A percentile compares a stretch with the other conserved stretches of the same genome.
phyloP scores from a whole-genome alignment of 192 early-diverging fungal species.

The Piromyces sp. region DNA sequence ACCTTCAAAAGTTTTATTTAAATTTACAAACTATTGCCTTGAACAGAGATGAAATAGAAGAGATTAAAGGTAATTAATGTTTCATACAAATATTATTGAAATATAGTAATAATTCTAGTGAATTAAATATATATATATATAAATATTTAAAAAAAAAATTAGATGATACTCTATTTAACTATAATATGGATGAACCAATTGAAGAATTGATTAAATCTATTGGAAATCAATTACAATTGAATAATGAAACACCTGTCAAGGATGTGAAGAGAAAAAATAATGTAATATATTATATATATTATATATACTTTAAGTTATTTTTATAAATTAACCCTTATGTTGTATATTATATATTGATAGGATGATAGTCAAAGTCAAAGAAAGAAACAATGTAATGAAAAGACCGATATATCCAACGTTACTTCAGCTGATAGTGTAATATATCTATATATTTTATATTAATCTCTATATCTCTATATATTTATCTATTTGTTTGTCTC shows the following conservation, averaged over 20 bases:
- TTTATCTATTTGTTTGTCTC: too few species aligned
- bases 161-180: neutral
- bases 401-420: neutral
- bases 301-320: too few species aligned
- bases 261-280: neutral
- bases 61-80: conserved; percentile 22
- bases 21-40: conserved; percentile 28
- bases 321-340: too few species aligned
- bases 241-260: neutral
- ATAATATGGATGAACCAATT: neutral
- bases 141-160: neutral
- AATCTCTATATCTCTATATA: too few species aligned
- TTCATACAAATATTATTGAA: too few species aligned
- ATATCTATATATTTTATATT: too few species aligned
- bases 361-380: too few species aligned
- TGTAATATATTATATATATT: neutral
- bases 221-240: neutral
- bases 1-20: conserved; percentile 23
- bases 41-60: conserved; percentile 10
- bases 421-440: neutral
- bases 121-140: too few species aligned
- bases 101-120: too few species aligned
- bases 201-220: neutral
- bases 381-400: neutral
- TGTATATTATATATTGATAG: too few species aligned